These are phyloP conservation scores for Huntiella bhutanensis DNA, from an alignment of 2,329 filamentous ascomycete genomes.

Conservation along the genomic window DNA sequence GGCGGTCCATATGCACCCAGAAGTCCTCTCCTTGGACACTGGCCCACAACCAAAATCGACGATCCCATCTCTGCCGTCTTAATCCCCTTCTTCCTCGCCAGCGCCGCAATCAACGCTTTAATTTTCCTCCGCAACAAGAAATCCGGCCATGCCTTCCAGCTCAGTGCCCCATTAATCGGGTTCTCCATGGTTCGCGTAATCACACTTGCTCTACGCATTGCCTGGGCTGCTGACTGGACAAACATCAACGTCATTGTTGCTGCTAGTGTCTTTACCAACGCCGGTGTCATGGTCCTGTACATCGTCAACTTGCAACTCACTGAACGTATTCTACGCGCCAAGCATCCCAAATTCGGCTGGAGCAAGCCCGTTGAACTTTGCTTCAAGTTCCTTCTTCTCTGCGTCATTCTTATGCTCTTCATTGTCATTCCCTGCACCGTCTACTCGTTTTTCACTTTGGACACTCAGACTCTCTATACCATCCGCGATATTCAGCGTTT, in stretches of 20 bases:
- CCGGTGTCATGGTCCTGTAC: constrained; percentile 58
- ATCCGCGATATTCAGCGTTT: constrained; percentile 49
- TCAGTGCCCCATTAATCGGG: constrained; percentile 37
- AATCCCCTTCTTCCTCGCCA: constrained; percentile 34
- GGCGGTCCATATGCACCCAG: background rate
- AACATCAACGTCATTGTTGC: constrained; percentile 31
- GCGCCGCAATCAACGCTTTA: constrained; percentile 37
- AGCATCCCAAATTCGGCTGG: constrained; percentile 56
- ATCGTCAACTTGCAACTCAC: constrained; percentile 61
- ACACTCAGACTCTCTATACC: constrained; percentile 25
- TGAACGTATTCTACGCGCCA: constrained; percentile 55
- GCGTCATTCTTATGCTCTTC: constrained; percentile 39
- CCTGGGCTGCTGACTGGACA: constrained; percentile 27
- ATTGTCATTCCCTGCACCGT: constrained; percentile 48
- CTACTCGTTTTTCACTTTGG: constrained; percentile 47
- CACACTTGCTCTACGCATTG: constrained; percentile 33
- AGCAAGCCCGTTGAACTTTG: constrained; percentile 27
- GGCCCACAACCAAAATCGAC: constrained; percentile 39
- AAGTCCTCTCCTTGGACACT: constrained; percentile 24
- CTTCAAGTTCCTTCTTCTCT: constrained; percentile 39
- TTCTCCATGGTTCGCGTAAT: constrained; percentile 36
- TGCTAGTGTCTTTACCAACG: constrained; percentile 50
- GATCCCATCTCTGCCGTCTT: constrained; percentile 46
- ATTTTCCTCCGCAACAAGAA: constrained; percentile 32
- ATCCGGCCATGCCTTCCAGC: constrained; percentile 37